Base-by-base conservation (phyloP, 192 early-diverging fungal species). In the Umbelopsis ramanniana region DNA sequence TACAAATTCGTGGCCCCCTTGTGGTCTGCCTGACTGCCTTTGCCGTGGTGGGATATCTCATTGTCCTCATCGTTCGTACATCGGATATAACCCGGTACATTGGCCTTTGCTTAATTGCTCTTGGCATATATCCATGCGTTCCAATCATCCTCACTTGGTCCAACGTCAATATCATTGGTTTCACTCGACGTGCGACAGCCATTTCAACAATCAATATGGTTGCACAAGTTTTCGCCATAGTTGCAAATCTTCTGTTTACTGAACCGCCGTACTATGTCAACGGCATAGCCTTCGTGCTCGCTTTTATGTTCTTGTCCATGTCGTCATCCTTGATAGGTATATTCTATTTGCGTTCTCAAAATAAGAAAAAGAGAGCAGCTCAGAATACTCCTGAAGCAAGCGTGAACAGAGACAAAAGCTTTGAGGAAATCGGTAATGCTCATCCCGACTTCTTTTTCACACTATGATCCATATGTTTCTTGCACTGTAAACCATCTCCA, bases 381-480 rank as follows among this genome's bases (percentile, higher is more conserved):
- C 57, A 63, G 6, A 14, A 15, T 55, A 54, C 35, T 22, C 52
- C 52, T 22, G 23, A 71, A 38, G 37, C 69, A 45, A 38, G 24
- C 21, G 21, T 29, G 29, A 33, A 55, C 8, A 46, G 69, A 37
- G 50, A 40, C n/a, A 7, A n/a, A 43, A 71, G 52, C 21, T 54
- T 23, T 45, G 69, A 71, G 35, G 69, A 71, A 19, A 33, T 71
- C 17, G 69, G 69, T 1, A 45, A 38, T 43, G 69, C 52, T 19
- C 69, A 71, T 71, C 69, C 69, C 23, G 69, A 71, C 23, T 71
- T 71, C 53, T 71, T 55, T 55, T 71, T 38, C 24, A 71, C 69
- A 43, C 33, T 43, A 15, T 71, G 24, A 71, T 23, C 48, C 7
- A 50, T 5, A 19, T 43, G 0, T 17, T 24, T 14, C 17, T 22